Conservation (phyloP, 306 rosid species). For the Prunus padus region DNA sequence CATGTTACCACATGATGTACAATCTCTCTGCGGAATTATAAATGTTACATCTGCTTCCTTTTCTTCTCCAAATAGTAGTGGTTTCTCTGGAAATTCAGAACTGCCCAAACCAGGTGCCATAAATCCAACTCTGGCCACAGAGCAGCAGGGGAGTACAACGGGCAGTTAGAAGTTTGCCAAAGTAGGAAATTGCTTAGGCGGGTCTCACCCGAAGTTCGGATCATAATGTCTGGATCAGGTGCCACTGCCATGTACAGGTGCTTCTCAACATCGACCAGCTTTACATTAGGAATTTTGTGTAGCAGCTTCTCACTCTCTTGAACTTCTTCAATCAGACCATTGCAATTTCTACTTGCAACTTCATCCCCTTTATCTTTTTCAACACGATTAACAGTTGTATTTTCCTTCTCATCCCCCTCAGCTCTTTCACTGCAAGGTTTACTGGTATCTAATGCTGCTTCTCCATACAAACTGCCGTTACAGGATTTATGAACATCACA, state of each 20-base stretch:
- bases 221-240: slow-evolving; percentile 70
- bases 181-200: slow-evolving; percentile 82
- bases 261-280: slow-evolving; percentile 58
- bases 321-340: slow-evolving; percentile 21
- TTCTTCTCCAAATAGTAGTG: slow-evolving; percentile 59
- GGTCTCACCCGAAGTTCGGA: slow-evolving; percentile 62
- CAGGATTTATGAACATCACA: slow-evolving; percentile 27
- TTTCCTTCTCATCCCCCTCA: slow-evolving; percentile 15
- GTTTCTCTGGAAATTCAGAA: slow-evolving; percentile 64
- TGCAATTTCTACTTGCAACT: slow-evolving; percentile 30
- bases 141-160: slow-evolving; percentile 57
- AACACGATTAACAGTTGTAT: background rate
- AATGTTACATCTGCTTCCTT: slow-evolving; percentile 32
- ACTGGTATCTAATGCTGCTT: background rate
- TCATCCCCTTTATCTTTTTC: slow-evolving; percentile 10
- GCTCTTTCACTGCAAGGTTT: slow-evolving; percentile 8
- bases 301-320: slow-evolving; percentile 20
- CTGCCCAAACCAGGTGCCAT: slow-evolving; percentile 62
- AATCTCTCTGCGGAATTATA: background rate
- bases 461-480: slow-evolving; percentile 19
- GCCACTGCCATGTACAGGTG: slow-evolving; percentile 74
- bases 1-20: background rate
- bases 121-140: slow-evolving; percentile 85
- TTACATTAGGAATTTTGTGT: slow-evolving; percentile 35
- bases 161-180: slow-evolving; percentile 65